These are phyloP conservation scores for Microdochium bolleyi DNA, from an alignment of 2,329 filamentous ascomycete species.

Conservation along the genomic window DNA sequence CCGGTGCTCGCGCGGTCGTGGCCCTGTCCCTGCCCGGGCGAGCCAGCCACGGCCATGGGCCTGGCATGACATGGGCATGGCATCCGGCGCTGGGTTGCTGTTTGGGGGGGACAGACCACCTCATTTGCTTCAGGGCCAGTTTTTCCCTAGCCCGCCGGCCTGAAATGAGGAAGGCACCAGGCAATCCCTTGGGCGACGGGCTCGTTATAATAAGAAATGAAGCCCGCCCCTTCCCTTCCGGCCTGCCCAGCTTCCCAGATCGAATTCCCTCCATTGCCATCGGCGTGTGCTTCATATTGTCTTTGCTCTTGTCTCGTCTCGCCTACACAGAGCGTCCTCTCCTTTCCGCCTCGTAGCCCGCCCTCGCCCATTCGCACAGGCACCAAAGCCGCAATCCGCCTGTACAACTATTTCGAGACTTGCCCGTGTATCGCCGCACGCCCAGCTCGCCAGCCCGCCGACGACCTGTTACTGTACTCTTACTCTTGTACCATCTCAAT, in stretches of 20 bases:
- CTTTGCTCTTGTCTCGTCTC: neutral
- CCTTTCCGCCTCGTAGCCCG: neutral
- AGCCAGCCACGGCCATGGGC: neutral
- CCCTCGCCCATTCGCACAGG: neutral
- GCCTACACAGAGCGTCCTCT: neutral
- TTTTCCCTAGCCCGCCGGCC: neutral
- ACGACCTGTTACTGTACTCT: neutral
- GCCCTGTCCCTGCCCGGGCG: neutral
- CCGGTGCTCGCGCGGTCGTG: neutral
- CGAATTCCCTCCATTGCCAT: slow-evolving; percentile 9
- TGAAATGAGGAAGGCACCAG: slow-evolving; percentile 1
- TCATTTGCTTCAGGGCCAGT: neutral
- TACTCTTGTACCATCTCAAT: neutral
- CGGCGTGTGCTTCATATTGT: neutral
- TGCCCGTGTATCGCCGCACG: neutral
- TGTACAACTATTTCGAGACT: neutral
- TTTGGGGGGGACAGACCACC: neutral
- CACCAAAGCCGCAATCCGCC: too few relatives aligned
- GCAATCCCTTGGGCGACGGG: neutral
- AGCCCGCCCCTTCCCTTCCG: slow-evolving; percentile 6
- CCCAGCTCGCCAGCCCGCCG: neutral
- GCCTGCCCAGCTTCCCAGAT: slow-evolving; percentile 12
- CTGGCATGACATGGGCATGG: neutral
- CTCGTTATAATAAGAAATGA: slow-evolving; percentile 20
- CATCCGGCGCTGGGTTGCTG: neutral